phyloP scores from a whole-genome alignment of 208 protist species.

The Leishmania tarentolae region DNA sequence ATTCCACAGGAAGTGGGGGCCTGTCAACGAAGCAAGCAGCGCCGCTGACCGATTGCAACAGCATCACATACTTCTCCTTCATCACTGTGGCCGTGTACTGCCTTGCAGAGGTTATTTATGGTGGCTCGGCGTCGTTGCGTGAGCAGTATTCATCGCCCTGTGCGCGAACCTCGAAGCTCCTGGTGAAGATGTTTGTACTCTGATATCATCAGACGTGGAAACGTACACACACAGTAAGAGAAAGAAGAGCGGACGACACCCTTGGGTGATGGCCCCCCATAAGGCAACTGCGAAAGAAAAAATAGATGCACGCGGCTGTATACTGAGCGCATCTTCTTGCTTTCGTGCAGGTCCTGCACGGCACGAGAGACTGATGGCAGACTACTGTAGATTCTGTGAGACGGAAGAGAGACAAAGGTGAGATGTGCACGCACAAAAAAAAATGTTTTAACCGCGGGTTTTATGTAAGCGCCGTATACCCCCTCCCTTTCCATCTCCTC shows the following conservation, averaged over 20 bases:
- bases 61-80: slow-evolving; percentile 39
- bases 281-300: background rate
- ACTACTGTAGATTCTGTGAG: background rate
- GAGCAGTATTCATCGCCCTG: slow-evolving; percentile 51
- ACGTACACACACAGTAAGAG: background rate
- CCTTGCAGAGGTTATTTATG: slow-evolving; percentile 63
- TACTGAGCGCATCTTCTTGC: background rate
- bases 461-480: background rate
- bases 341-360: background rate
- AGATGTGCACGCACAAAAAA: background rate
- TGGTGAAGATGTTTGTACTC: slow-evolving; percentile 73
- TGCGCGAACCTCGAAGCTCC: slow-evolving; percentile 53
- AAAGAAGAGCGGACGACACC: background rate
- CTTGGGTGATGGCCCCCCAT: background rate
- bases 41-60: slow-evolving; percentile 15
- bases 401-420: background rate
- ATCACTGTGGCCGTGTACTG: slow-evolving; percentile 44
- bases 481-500: background rate
- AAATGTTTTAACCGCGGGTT: background rate
- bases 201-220: background rate
- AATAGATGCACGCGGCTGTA: background rate
- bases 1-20: background rate
- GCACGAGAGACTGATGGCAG: background rate
- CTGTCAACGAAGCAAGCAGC: background rate
- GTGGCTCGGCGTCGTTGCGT: slow-evolving; percentile 29